A percentile compares a stretch with the other conserved stretches of the same genome.
phyloP scores from a whole-genome alignment of 2,329 filamentous ascomycete genomes.

The Spiromastix sp. region DNA sequence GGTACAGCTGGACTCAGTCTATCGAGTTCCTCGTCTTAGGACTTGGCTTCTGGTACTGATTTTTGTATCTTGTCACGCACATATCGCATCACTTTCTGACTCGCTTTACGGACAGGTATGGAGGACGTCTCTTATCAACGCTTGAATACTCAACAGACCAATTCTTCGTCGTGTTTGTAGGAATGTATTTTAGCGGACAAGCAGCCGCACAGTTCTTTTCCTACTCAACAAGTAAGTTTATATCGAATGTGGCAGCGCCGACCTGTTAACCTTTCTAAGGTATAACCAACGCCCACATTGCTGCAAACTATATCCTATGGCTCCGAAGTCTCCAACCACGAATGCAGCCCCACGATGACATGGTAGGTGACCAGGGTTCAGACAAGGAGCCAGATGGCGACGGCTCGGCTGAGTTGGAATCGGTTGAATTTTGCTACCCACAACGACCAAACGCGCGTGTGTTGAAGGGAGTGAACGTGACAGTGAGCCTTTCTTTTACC shows the following conservation, averaged over 20 bases:
- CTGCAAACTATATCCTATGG: constrained; percentile 45
- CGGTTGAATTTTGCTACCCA: constrained; percentile 31
- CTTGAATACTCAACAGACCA: constrained; percentile 21
- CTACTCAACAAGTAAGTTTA: constrained; percentile 25
- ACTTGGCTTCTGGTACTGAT: constrained; percentile 5
- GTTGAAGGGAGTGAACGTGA: constrained; percentile 20
- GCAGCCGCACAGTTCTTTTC: constrained; percentile 21
- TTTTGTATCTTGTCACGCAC: not conserved
- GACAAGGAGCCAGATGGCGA: constrained; percentile 24
- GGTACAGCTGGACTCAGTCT: constrained; percentile 23
- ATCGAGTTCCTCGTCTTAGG: constrained; percentile 9
- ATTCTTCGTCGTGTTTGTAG: constrained; percentile 37
- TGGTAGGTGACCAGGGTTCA: constrained; percentile 27
- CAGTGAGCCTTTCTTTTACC: not conserved
- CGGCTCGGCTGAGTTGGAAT: constrained; percentile 30
- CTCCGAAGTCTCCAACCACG: constrained; percentile 20
- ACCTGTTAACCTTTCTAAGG: constrained; percentile 20
- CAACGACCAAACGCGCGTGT: constrained; percentile 18
- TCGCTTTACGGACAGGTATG: constrained; percentile 43
- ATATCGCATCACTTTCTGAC: constrained; percentile 43
- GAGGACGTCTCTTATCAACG: constrained; percentile 34
- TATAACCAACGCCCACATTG: constrained; percentile 41
- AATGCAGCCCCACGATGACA: constrained; percentile 2
- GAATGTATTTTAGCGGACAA: constrained; percentile 27
- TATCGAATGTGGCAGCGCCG: not conserved